Evolutionary conservation across 257 asterid species (phyloP).

Genomic region (Cinchona pubescens): DNA sequence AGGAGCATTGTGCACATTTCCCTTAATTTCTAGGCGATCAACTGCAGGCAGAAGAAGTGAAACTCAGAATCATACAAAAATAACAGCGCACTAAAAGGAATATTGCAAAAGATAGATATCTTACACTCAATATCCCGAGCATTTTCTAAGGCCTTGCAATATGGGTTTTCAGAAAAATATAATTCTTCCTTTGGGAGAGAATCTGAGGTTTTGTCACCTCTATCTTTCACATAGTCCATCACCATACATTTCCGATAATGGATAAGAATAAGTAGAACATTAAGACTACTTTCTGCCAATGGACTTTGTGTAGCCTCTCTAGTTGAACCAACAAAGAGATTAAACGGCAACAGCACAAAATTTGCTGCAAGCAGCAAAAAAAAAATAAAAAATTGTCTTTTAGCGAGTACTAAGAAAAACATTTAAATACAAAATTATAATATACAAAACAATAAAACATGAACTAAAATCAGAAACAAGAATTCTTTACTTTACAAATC

Average conservation of each 20-base stretch:
- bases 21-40: slow-evolving; percentile 81
- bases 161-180: slow-evolving; percentile 75
- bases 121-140: slow-evolving; percentile 81
- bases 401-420: background rate
- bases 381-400: slow-evolving; percentile 13
- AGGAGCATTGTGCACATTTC: slow-evolving; percentile 60
- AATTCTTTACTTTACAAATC: background rate
- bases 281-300: slow-evolving; percentile 79
- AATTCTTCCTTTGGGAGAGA: slow-evolving; percentile 57
- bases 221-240: slow-evolving; percentile 54
- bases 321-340: slow-evolving; percentile 66
- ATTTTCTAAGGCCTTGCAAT: slow-evolving; percentile 77
- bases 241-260: slow-evolving; percentile 65
- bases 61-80: slow-evolving; percentile 24
- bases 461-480: background rate
- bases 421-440: background rate
- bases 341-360: slow-evolving; percentile 73
- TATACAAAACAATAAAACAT: slow-evolving; percentile 8
- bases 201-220: slow-evolving; percentile 44
- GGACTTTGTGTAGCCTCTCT: slow-evolving; percentile 75
- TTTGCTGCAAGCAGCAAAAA: slow-evolving; percentile 64
- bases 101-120: slow-evolving; percentile 30
- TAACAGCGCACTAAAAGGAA: slow-evolving; percentile 17
- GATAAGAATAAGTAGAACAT: slow-evolving; percentile 70
- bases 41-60: slow-evolving; percentile 55